These are phyloP conservation scores for Eucalyptus albens DNA, from an alignment of 345 rosid species.

Conservation along the genomic window DNA sequence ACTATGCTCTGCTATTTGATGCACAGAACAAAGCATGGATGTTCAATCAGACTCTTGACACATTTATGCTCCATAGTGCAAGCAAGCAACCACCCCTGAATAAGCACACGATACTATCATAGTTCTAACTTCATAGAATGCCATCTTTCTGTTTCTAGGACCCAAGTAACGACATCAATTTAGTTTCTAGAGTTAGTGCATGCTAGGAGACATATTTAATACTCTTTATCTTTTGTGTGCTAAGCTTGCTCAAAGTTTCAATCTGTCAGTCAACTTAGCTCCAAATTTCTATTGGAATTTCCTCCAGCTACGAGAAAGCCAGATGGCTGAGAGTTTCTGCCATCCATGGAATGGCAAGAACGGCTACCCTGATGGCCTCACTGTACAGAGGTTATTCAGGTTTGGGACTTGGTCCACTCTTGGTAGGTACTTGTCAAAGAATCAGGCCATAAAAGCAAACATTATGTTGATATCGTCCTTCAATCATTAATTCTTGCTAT, in stretches of 20 bases:
- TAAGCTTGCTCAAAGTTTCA: neutral
- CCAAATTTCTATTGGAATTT: neutral
- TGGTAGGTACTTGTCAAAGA: slow-evolving; percentile 27
- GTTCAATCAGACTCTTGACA: neutral
- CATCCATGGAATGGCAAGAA: slow-evolving; percentile 87
- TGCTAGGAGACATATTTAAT: neutral
- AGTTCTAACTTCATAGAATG: neutral
- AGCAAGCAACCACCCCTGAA: neutral
- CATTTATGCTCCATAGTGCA: neutral
- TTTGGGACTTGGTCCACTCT: slow-evolving; percentile 85
- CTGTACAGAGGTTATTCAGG: slow-evolving; percentile 89
- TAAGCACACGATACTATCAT: neutral
- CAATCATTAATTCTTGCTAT: neutral
- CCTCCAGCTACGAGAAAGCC: slow-evolving; percentile 60
- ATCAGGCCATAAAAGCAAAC: neutral
- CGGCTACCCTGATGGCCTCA: slow-evolving; percentile 91
- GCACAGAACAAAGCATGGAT: neutral
- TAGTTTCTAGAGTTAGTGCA: neutral
- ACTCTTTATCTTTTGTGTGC: neutral
- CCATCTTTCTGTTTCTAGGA: neutral
- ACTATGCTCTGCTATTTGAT: neutral
- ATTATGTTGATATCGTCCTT: neutral
- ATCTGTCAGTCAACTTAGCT: neutral
- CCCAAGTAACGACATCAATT: neutral
- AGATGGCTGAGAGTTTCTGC: slow-evolving; percentile 74